Conservation (phyloP, 805 yeast species). For the Suhomyces sp. region DNA sequence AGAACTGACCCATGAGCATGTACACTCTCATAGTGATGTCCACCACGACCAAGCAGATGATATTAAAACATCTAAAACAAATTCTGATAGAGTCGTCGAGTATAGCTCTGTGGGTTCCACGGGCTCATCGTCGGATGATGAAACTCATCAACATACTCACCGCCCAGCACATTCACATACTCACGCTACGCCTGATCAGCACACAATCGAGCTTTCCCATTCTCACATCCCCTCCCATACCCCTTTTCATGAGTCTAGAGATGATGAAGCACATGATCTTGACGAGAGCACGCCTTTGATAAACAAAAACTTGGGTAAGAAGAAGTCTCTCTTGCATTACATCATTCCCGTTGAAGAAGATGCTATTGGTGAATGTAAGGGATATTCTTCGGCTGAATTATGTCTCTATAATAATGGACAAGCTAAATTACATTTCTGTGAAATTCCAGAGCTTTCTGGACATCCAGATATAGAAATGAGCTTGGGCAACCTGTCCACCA, state of each 20-base stretch:
- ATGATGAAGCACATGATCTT: constrained; percentile 5
- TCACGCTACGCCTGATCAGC: constrained; percentile 7
- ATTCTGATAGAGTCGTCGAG: not conserved
- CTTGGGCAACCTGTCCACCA: not conserved
- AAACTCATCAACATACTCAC: constrained; percentile 14
- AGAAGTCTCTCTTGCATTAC: constrained; percentile 28
- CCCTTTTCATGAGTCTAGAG: constrained; percentile 14
- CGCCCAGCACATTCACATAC: constrained; percentile 11
- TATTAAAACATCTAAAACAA: constrained; percentile 4
- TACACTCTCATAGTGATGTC: too few species aligned
- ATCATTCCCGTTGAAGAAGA: constrained; percentile 21
- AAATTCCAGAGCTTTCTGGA: constrained; percentile 31
- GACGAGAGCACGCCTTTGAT: constrained; percentile 6
- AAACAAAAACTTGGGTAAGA: constrained; percentile 3
- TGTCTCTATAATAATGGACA: constrained; percentile 16
- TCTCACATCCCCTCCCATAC: constrained; percentile 8
- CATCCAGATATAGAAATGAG: constrained; percentile 5
- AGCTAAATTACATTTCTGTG: constrained; percentile 37
- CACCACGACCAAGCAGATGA: too few species aligned
- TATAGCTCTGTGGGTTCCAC: not conserved
- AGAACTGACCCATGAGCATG: too few species aligned
- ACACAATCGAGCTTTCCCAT: constrained; percentile 19
- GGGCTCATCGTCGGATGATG: constrained; percentile 4
- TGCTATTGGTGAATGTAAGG: constrained; percentile 47
- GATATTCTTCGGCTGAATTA: constrained; percentile 45